phyloP scores from a whole-genome alignment of 75 land plant genomes.

The Cunninghamia lanceolata region DNA sequence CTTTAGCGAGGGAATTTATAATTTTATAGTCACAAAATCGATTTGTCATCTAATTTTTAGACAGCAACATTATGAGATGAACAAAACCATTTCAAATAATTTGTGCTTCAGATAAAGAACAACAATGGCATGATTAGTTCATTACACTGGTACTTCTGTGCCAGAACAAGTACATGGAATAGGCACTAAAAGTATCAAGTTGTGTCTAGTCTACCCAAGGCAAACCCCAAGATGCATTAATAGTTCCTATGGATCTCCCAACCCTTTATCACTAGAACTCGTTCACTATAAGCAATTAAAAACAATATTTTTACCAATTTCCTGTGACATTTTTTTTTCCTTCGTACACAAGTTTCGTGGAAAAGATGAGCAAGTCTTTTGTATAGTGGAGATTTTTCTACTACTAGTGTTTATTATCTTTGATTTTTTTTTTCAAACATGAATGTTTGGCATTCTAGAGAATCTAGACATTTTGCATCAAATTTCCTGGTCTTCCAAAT shows the following conservation, averaged over 20 bases:
- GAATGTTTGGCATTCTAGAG: not conserved
- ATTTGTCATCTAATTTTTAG: too few species aligned
- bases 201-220: not conserved
- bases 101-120: too few species aligned
- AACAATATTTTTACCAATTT: too few species aligned
- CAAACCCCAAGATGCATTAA: not conserved
- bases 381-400: not conserved
- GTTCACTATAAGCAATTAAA: not conserved
- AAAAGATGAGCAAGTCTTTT: not conserved
- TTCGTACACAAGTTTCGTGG: not conserved
- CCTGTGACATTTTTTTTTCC: too few species aligned
- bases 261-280: not conserved
- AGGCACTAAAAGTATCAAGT: not conserved
- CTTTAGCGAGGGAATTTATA: too few species aligned
- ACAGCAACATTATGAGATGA: too few species aligned
- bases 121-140: not conserved
- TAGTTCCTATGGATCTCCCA: not conserved
- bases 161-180: not conserved
- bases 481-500: not conserved
- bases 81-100: too few species aligned
- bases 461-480: not conserved
- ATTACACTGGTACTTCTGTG: not conserved
- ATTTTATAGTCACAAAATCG: too few species aligned
- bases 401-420: not conserved
- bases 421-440: not conserved